Percentiles rank a stretch among this genome's conserved stretches.
Evolutionary conservation across 1,284 basidiomycete species (phyloP).

Genomic region (Fomitiporia mediterranea): DNA sequence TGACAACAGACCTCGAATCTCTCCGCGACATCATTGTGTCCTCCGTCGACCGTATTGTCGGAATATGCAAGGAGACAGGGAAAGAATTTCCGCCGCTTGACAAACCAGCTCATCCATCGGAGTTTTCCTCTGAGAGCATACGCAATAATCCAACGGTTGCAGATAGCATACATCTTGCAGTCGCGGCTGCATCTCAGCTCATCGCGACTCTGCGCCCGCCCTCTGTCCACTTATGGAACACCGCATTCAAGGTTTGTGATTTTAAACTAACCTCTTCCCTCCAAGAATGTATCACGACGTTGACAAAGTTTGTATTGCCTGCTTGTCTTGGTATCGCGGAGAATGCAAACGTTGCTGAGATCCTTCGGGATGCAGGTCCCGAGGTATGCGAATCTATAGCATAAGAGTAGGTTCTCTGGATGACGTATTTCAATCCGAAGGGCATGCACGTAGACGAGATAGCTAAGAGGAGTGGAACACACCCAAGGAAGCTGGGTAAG

Average conservation of each 20-base stretch:
- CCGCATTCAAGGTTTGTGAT: constrained; percentile 9
- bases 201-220: constrained; percentile 33
- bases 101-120: constrained; percentile 9
- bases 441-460: constrained; percentile 29
- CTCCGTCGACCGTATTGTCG: constrained; percentile 7
- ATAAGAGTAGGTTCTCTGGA: too few species aligned
- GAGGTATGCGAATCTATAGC: constrained; percentile 22
- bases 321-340: constrained; percentile 28
- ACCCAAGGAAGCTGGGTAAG: constrained; percentile 27
- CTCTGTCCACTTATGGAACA: constrained; percentile 14
- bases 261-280: background rate
- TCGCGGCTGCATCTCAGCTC: constrained; percentile 37
- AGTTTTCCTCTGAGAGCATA: constrained; percentile 14
- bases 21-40: constrained; percentile 13
- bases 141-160: constrained; percentile 26
- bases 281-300: background rate
- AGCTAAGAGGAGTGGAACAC: constrained; percentile 22
- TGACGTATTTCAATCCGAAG: too few species aligned
- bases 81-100: constrained; percentile 7
- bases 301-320: constrained; percentile 15
- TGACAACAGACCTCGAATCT: constrained; percentile 10
- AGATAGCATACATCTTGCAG: constrained; percentile 32
- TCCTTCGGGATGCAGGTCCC: constrained; percentile 33
- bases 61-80: constrained; percentile 10
- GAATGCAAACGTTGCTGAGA: constrained; percentile 33